Evolutionary conservation across 139 green algal genomes (phyloP).

Genomic region (Micractinium conductrix): DNA sequence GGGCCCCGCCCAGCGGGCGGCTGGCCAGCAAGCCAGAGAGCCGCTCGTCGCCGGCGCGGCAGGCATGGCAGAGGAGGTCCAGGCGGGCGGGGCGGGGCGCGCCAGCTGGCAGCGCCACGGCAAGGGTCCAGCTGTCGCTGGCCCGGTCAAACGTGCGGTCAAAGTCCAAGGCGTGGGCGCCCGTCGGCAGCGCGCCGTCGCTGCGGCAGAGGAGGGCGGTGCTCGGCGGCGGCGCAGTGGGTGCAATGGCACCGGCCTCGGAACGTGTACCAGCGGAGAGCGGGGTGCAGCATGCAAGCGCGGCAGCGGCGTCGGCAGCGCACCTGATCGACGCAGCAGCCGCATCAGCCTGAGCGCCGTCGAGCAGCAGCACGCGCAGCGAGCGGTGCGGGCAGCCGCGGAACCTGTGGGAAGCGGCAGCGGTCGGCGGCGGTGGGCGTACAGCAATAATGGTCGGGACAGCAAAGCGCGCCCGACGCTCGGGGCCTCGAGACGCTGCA

Average conservation of each 20-base stretch:
- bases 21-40: not conserved
- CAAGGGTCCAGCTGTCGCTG: slow-evolving; percentile 10
- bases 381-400: not conserved
- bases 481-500: not conserved
- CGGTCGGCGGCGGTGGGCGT: not conserved
- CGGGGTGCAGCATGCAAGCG: not conserved
- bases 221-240: no score
- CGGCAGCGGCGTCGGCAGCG: not conserved
- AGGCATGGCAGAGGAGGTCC: not conserved
- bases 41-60: not conserved
- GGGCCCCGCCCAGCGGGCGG: not conserved
- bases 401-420: slow-evolving; percentile 10
- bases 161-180: not conserved
- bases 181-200: no score
- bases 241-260: no score
- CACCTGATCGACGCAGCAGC: not conserved
- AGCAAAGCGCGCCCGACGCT: not conserved
- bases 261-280: not conserved
- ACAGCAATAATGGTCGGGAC: not conserved
- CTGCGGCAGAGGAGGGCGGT: not conserved
- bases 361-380: not conserved
- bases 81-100: not conserved
- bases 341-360: no score
- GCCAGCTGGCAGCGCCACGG: not conserved
- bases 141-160: not conserved